A percentile compares a stretch with the other conserved stretches of the same genome.
These are phyloP conservation scores for Aspergillus novofumigatus DNA, from an alignment of 2,329 filamentous ascomycete species.

Conservation along the genomic window DNA sequence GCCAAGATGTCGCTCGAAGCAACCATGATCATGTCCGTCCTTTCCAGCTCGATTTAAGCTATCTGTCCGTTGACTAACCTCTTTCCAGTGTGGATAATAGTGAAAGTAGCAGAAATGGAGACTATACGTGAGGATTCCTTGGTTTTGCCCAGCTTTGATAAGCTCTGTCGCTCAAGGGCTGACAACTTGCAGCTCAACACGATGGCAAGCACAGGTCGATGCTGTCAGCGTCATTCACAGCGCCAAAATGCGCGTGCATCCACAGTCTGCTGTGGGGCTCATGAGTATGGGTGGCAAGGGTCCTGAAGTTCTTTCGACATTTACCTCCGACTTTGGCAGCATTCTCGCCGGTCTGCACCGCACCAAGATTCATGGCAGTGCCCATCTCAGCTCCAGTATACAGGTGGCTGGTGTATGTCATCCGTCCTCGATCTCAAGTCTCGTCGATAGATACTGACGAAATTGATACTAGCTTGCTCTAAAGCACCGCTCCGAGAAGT, in stretches of 20 bases:
- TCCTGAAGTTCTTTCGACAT: slow-evolving; percentile 93
- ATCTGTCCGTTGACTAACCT: slow-evolving; percentile 15
- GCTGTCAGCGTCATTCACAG: slow-evolving; percentile 94
- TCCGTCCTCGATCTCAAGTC: not conserved
- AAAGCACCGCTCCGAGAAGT: slow-evolving; percentile 97
- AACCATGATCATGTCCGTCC: slow-evolving; percentile 80
- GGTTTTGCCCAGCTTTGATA: not conserved
- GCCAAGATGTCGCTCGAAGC: slow-evolving; percentile 95
- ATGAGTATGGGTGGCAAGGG: slow-evolving; percentile 99
- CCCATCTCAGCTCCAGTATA: slow-evolving; percentile 87
- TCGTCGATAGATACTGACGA: slow-evolving; percentile 6
- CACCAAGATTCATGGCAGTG: slow-evolving; percentile 87
- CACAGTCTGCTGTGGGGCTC: slow-evolving; percentile 92
- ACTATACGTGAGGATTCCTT: slow-evolving; percentile 60
- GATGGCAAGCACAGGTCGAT: slow-evolving; percentile 95
- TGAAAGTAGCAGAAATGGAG: slow-evolving; percentile 96
- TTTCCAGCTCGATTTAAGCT: slow-evolving; percentile 8
- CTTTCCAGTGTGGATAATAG: slow-evolving; percentile 82
- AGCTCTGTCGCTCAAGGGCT: slow-evolving; percentile 10
- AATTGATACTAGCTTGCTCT: slow-evolving; percentile 67
- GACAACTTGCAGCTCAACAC: slow-evolving; percentile 65
- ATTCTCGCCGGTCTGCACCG: slow-evolving; percentile 87
- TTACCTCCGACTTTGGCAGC: slow-evolving; percentile 94
- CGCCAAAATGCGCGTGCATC: slow-evolving; percentile 89
- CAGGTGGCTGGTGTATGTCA: slow-evolving; percentile 83